A percentile compares a stretch with the other conserved stretches of the same genome.
phyloP scores from a whole-genome alignment of 1,284 basidiomycete species.

The Sphaerobolus stellatus region DNA sequence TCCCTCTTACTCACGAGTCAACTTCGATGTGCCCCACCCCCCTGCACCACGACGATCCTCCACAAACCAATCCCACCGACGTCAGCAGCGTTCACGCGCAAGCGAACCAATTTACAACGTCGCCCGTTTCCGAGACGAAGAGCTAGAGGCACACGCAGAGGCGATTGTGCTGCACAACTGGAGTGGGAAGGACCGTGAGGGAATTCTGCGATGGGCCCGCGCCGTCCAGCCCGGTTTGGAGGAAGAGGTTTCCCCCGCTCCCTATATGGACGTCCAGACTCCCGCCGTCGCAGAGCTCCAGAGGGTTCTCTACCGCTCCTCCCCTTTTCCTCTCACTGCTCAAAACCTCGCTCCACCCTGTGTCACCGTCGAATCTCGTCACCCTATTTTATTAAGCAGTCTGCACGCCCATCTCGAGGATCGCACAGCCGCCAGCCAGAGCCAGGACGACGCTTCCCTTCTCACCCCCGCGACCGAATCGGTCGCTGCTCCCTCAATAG shows the following conservation, averaged over 20 bases:
- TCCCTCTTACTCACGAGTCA: background rate
- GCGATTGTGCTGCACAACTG: background rate
- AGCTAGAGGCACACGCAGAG: background rate
- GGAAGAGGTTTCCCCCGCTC: background rate
- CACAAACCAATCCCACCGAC: background rate
- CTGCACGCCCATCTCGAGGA: background rate
- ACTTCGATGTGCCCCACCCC: slow-evolving; percentile 11
- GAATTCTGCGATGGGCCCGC: slow-evolving; percentile 6
- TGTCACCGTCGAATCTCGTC: slow-evolving; percentile 5
- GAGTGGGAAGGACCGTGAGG: slow-evolving; percentile 4
- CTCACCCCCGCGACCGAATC: slow-evolving; percentile 10
- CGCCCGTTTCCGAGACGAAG: slow-evolving; percentile 8
- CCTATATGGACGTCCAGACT: background rate
- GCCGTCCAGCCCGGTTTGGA: slow-evolving; percentile 5
- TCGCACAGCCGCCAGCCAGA: slow-evolving; percentile 2
- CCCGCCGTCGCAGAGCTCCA: slow-evolving; percentile 1
- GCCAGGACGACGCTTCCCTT: slow-evolving; percentile 11
- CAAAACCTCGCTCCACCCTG: slow-evolving; percentile 9
- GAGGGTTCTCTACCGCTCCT: background rate
- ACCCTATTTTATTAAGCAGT: background rate
- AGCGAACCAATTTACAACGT: background rate
- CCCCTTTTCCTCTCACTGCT: slow-evolving; percentile 8
- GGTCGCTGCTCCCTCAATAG: slow-evolving; percentile 6
- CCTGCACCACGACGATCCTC: background rate
- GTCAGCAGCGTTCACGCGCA: background rate